Evolutionary conservation across 257 asterid genomes (phyloP), one percentile per base, ranked within the genome.

Genomic region (Lavandula angustifolia): DNA sequence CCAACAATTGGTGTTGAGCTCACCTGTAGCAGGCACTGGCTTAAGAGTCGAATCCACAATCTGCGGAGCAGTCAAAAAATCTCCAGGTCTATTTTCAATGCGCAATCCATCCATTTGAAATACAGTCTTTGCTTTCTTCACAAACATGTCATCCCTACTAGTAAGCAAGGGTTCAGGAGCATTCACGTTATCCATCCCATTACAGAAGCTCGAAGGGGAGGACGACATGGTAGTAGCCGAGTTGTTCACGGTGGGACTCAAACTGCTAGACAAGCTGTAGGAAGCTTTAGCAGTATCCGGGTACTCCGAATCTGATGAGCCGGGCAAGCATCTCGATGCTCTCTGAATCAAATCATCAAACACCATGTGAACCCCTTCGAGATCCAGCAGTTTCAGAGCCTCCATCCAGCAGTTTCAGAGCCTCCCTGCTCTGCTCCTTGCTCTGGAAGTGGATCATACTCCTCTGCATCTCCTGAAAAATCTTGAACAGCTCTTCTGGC

Each of bases 271-370:
- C 3, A 73, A 66, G 53, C 54, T 78, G 29, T 83, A 79, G 64
- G 75, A 66, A 9, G 94, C 63, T 3, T 77, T 48, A 12, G 50
- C 44, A 1, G 81, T 54, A 57, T 79, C 76, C 3, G 80, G 35
- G 58, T 75, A 66, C 7, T 67, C 62, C 7, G 81, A 66, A 42
- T 59, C 77, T 29, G 85, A 52, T 8, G 58, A 54, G 11, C 84
- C 82, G 3, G 92, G 74, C 70, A 92, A 55, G 65, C 95, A 88
- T 60, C 75, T 85, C 1, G 88, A 62, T 37, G 96, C 96, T 78
- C 96, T 82, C 79, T 85, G 96, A 77, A 92, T 74, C 88, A 88
- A 81, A 70, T 86, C 96, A 38, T 87, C 98, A 27, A 88, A 82
- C 78, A 85, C 75, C 18, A 13, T 13, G 71, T 92, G 89, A 8